Evolutionary conservation across 345 rosid genomes (phyloP).

Genomic region (Zanthoxylum bungeanum): DNA sequence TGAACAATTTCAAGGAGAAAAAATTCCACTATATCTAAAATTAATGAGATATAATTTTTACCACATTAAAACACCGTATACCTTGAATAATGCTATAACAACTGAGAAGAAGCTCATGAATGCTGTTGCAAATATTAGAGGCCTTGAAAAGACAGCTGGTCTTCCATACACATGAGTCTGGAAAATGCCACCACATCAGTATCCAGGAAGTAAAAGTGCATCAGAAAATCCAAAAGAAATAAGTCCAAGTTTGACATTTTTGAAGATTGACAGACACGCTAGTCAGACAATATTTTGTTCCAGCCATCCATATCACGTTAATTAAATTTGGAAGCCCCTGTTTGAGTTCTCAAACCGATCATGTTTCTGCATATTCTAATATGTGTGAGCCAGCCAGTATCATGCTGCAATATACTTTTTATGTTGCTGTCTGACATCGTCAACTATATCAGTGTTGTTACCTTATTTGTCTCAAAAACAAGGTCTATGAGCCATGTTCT

Average conservation of each 20-base stretch:
- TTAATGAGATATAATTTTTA: background rate
- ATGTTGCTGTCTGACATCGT: background rate
- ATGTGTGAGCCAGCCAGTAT: background rate
- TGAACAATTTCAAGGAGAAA: background rate
- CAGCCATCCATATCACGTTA: background rate
- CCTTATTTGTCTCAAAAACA: background rate
- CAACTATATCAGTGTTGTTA: background rate
- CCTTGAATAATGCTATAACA: conserved; percentile 95
- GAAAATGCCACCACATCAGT: conserved; percentile 18
- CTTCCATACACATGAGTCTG: conserved; percentile 83
- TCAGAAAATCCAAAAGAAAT: background rate
- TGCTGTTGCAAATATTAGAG: conserved; percentile 85
- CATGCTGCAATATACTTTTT: background rate
- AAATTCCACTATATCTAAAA: background rate
- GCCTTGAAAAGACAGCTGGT: conserved; percentile 57
- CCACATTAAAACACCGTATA: conserved; percentile 18
- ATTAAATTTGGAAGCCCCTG: background rate
- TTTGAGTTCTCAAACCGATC: background rate
- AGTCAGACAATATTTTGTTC: conserved; percentile 5
- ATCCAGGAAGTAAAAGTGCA: conserved; percentile 2
- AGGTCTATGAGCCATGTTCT: conserved; percentile 3
- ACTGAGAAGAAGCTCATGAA: conserved; percentile 98
- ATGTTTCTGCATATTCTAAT: background rate
- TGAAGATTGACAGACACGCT: background rate
- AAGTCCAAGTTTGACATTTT: background rate